Conservation (phyloP, 73 alveolate genomes). For the Stentor roeselii region DNA sequence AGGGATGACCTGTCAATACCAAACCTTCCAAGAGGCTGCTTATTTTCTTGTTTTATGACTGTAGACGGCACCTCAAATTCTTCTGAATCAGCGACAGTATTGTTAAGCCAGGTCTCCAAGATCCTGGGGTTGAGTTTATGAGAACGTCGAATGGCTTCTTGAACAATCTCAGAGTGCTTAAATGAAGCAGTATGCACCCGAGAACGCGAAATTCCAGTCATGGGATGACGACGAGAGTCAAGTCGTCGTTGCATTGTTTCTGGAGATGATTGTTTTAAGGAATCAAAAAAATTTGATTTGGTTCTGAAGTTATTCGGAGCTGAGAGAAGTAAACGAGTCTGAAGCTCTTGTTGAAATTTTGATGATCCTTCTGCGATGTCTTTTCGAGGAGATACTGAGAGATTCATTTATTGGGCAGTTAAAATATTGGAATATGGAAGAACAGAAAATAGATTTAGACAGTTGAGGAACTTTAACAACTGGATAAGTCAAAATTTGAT, state of each 20-base stretch:
- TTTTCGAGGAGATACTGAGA: background rate
- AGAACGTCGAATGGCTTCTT: background rate
- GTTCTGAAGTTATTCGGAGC: background rate
- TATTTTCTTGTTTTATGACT: background rate
- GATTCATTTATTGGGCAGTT: too few relatives aligned
- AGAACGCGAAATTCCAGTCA: background rate
- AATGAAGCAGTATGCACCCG: background rate
- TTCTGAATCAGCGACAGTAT: constrained; percentile 63
- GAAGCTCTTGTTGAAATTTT: background rate
- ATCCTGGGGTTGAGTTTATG: constrained; percentile 53
- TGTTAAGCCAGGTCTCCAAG: constrained; percentile 61
- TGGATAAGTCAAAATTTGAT: too few relatives aligned
- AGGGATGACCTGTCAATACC: constrained; percentile 55
- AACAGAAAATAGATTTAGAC: too few relatives aligned
- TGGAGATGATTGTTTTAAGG: background rate
- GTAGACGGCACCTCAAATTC: constrained; percentile 59
- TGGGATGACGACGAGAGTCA: background rate
- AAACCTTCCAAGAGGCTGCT: constrained; percentile 50
- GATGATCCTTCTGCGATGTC: background rate
- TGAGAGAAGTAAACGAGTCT: background rate
- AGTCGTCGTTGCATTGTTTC: background rate
- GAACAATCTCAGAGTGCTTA: background rate
- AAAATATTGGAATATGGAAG: too few relatives aligned
- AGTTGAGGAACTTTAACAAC: too few relatives aligned
- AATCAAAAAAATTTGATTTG: constrained; percentile 16